Conservation (phyloP, 768 basidiomycete genomes). For the Mycena pura region DNA sequence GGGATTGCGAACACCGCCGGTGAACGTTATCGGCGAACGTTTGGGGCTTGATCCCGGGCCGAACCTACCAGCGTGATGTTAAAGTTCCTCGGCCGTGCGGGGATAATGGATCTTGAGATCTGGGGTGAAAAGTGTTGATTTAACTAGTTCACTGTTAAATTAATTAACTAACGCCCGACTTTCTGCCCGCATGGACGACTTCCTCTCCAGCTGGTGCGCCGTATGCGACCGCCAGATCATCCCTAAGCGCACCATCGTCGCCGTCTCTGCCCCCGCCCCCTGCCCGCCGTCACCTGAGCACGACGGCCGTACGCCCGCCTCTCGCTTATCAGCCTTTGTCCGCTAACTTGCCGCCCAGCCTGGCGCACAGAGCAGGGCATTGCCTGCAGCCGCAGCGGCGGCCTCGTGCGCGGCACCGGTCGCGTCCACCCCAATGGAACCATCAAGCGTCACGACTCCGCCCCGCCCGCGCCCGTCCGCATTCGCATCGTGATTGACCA, state of each 20-base stretch:
- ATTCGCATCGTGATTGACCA: constrained; percentile 80
- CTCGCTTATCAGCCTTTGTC: constrained; percentile 38
- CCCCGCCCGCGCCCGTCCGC: constrained; percentile 45
- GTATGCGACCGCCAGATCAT: constrained; percentile 78
- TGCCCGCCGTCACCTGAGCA: constrained; percentile 46
- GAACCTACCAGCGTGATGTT: too few species aligned
- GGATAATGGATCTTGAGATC: constrained; percentile 5
- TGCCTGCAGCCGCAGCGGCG: constrained; percentile 48
- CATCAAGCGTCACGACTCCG: constrained; percentile 45
- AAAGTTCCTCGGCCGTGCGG: too few species aligned
- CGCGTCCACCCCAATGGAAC: constrained; percentile 66
- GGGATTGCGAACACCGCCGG: too few species aligned
- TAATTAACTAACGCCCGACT: not conserved
- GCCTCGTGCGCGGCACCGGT: constrained; percentile 71
- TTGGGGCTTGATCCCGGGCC: too few species aligned
- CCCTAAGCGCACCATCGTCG: constrained; percentile 74
- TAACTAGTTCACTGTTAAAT: not conserved
- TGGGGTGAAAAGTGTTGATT: not conserved
- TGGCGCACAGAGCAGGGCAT: constrained; percentile 44
- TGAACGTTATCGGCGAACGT: too few species aligned
- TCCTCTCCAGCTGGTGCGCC: constrained; percentile 66
- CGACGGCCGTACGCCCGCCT: constrained; percentile 38
- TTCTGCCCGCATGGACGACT: constrained; percentile 33
- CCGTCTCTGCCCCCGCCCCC: constrained; percentile 38
- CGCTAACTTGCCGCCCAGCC: constrained; percentile 9